These are phyloP conservation scores for Ilyonectria destructans DNA, from an alignment of 2,329 filamentous ascomycete genomes.

Conservation along the genomic window DNA sequence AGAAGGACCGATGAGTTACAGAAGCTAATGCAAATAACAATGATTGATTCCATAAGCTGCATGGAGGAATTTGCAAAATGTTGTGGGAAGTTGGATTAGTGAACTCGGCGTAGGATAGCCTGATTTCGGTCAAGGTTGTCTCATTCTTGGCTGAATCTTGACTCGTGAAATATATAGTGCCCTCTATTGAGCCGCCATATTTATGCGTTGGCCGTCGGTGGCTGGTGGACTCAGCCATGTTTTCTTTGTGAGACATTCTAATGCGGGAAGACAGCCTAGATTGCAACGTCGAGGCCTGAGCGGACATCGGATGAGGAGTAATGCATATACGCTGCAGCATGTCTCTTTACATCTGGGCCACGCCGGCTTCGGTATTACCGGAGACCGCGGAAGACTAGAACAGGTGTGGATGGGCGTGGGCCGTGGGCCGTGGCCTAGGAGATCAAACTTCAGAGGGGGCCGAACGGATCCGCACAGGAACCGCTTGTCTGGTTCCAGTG, in stretches of 20 bases:
- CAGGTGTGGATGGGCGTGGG: neutral
- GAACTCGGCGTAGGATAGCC: slow-evolving; percentile 1
- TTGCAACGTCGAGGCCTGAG: slow-evolving; percentile 16
- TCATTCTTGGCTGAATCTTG: slow-evolving; percentile 11
- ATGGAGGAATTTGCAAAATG: slow-evolving; percentile 2
- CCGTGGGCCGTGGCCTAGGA: neutral
- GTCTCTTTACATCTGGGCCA: slow-evolving; percentile 10
- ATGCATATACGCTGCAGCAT: slow-evolving; percentile 17
- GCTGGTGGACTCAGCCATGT: neutral
- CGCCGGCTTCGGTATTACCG: slow-evolving; percentile 1
- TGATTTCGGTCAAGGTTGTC: slow-evolving; percentile 3
- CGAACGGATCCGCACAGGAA: slow-evolving; percentile 31
- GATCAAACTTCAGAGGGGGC: neutral
- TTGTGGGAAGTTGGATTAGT: neutral
- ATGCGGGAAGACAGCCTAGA: neutral
- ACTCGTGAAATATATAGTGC: slow-evolving; percentile 4
- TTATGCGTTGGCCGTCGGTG: neutral
- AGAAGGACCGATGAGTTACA: slow-evolving; percentile 9
- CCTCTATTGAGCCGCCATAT: neutral
- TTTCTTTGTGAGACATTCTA: neutral
- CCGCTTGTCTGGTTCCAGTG: slow-evolving; percentile 4
- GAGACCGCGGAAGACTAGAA: neutral
- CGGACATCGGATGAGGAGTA: slow-evolving; percentile 7
- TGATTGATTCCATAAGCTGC: slow-evolving; percentile 5
- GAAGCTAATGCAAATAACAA: slow-evolving; percentile 3